phyloP scores from a whole-genome alignment of 441 rosid species.

The Corymbia calophylla region DNA sequence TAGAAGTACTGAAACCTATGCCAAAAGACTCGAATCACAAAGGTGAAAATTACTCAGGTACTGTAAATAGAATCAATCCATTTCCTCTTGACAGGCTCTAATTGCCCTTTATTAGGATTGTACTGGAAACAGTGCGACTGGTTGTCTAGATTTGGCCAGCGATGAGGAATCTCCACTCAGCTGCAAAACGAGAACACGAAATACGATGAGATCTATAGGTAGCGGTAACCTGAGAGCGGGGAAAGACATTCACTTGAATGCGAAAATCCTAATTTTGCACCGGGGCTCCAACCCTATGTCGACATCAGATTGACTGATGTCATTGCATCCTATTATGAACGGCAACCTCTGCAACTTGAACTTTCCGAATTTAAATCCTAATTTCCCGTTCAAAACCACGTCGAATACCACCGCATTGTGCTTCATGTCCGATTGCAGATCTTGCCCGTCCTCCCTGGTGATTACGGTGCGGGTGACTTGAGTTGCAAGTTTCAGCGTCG shows the following conservation, averaged over 20 bases:
- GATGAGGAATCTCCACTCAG: background rate
- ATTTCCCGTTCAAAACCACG: slow-evolving; percentile 14
- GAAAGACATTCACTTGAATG: slow-evolving; percentile 4
- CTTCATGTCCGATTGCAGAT: slow-evolving; percentile 5
- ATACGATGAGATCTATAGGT: background rate
- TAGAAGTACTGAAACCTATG: background rate
- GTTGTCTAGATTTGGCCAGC: background rate
- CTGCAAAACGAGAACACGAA: background rate
- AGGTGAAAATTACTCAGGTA: background rate
- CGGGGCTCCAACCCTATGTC: slow-evolving; percentile 21
- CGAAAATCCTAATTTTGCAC: slow-evolving; percentile 39
- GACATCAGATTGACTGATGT: slow-evolving; percentile 25
- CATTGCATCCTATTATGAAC: slow-evolving; percentile 6
- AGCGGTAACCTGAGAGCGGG: background rate
- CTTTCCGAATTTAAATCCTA: slow-evolving; percentile 15
- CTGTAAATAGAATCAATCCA: background rate
- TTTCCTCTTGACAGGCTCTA: background rate
- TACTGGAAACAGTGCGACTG: background rate
- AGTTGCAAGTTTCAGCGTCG: background rate
- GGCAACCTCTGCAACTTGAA: slow-evolving; percentile 20
- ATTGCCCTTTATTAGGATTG: background rate
- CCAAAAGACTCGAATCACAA: background rate
- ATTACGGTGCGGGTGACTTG: background rate
- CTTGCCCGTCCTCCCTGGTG: slow-evolving; percentile 13
- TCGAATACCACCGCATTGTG: background rate